phyloP scores from a whole-genome alignment of 179 eudicot species.

The Nepenthes alata region DNA sequence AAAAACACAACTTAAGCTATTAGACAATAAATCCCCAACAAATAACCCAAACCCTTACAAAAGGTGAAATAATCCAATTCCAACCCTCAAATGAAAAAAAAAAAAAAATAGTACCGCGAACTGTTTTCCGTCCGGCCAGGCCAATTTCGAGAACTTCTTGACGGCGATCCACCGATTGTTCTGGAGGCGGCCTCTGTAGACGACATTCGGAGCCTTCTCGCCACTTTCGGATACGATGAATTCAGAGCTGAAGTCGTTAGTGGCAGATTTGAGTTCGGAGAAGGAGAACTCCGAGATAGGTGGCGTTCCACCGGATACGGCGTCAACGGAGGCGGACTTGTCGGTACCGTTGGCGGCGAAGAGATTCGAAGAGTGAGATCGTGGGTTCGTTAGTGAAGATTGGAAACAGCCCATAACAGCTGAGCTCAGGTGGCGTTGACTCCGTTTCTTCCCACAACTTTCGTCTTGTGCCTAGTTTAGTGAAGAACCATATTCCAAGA shows the following conservation, averaged over 20 bases:
- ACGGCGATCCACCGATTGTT: slow-evolving; percentile 63
- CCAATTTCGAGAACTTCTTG: slow-evolving; percentile 67
- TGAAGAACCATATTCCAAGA: background rate
- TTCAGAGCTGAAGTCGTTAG: slow-evolving; percentile 60
- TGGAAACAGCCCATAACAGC: slow-evolving; percentile 23
- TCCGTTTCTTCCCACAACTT: background rate
- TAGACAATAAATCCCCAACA: slow-evolving; percentile 6
- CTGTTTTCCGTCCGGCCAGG: slow-evolving; percentile 89
- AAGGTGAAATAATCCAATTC: background rate
- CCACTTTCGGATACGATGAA: slow-evolving; percentile 69
- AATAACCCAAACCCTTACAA: slow-evolving; percentile 6
- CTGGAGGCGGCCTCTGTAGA: slow-evolving; percentile 51
- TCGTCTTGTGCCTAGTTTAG: background rate
- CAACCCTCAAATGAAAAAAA: background rate
- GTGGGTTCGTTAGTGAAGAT: slow-evolving; percentile 10
- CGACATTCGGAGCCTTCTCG: slow-evolving; percentile 71
- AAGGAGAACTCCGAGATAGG: slow-evolving; percentile 43
- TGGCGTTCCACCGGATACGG: slow-evolving; percentile 17
- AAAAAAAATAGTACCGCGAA: slow-evolving; percentile 37
- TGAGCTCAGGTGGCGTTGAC: slow-evolving; percentile 3
- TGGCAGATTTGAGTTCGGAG: slow-evolving; percentile 54
- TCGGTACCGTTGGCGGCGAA: slow-evolving; percentile 17
- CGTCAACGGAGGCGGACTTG: slow-evolving; percentile 5
- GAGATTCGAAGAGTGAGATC: background rate
- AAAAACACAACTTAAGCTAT: background rate